Percentiles rank a stretch among this genome's conserved stretches.
Evolutionary conservation across 345 rosid species (phyloP).

Genomic region (Camelina sativa): DNA sequence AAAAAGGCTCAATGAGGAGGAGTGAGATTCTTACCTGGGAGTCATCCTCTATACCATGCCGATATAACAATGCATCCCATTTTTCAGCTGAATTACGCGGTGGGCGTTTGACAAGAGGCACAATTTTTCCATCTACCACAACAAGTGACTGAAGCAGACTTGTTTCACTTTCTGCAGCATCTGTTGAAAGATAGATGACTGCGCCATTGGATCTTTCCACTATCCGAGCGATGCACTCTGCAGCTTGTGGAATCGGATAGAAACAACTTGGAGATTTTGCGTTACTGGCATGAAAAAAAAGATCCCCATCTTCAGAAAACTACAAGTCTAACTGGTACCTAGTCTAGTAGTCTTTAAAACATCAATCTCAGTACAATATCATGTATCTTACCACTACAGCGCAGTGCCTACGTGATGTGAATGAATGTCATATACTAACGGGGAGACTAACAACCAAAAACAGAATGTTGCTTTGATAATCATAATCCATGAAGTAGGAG

Average conservation of each 20-base stretch:
- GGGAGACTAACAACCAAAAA: not conserved
- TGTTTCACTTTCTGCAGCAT: constrained; percentile 94
- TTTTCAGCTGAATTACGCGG: constrained; percentile 79
- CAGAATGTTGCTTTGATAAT: not conserved
- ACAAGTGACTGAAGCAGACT: constrained; percentile 74
- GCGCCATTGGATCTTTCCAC: constrained; percentile 67
- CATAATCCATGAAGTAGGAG: not conserved
- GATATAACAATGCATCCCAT: constrained; percentile 87
- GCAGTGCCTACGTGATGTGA: not conserved
- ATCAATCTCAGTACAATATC: not conserved
- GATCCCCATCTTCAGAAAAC: not conserved
- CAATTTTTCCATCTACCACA: constrained; percentile 59
- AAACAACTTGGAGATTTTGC: constrained; percentile 40
- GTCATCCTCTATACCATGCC: constrained; percentile 72
- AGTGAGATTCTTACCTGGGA: constrained; percentile 59
- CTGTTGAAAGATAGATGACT: constrained; percentile 86
- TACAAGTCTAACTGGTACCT: constrained; percentile 8
- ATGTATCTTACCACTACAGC: not conserved
- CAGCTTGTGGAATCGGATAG: constrained; percentile 41
- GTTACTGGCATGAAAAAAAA: constrained; percentile 8
- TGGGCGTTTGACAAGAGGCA: constrained; percentile 83
- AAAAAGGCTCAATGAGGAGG: not conserved
- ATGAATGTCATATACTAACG: not conserved
- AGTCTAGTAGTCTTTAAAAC: not conserved
- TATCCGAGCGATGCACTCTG: constrained; percentile 51